Evolutionary conservation across 1,284 basidiomycete species (phyloP).

Genomic region (Peniophora sp.): DNA sequence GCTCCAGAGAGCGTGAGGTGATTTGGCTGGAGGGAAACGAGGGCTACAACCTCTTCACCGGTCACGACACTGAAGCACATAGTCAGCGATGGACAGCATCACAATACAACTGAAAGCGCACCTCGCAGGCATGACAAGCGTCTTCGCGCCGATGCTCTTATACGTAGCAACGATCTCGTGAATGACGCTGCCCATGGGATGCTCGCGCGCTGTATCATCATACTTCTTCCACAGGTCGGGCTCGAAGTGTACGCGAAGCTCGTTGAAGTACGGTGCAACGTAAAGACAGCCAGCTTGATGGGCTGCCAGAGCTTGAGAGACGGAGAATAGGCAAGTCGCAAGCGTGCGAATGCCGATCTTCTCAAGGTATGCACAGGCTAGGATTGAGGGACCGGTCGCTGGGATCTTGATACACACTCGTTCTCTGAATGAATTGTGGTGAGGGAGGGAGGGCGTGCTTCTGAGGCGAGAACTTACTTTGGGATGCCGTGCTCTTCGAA

Average conservation of each 20-base stretch:
- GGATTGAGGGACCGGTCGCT: conserved; percentile 34
- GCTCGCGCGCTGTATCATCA: conserved; percentile 28
- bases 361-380: conserved; percentile 35
- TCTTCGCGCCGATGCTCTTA: conserved; percentile 29
- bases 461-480: conserved; percentile 19
- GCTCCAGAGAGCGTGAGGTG: conserved; percentile 38
- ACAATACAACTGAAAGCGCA: conserved; percentile 10
- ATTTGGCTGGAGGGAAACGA: conserved; percentile 33
- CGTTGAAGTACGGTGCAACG: conserved; percentile 44
- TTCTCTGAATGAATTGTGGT: too few species aligned
- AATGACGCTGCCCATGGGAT: conserved; percentile 34
- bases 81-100: not conserved
- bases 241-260: conserved; percentile 41
- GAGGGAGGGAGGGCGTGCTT: not conserved
- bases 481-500: conserved; percentile 38
- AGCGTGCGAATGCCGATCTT: conserved; percentile 35
- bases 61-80: conserved; percentile 30
- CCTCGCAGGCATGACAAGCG: conserved; percentile 46
- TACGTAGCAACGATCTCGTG: conserved; percentile 28
- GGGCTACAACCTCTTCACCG: conserved; percentile 32
- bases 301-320: conserved; percentile 39
- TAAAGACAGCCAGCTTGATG: conserved; percentile 39
- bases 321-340: conserved; percentile 38
- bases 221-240: conserved; percentile 33
- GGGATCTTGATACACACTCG: conserved; percentile 47